Evolutionary conservation across 192 early-diverging fungal genomes (phyloP).

Genomic region (Coemansia sp.): DNA sequence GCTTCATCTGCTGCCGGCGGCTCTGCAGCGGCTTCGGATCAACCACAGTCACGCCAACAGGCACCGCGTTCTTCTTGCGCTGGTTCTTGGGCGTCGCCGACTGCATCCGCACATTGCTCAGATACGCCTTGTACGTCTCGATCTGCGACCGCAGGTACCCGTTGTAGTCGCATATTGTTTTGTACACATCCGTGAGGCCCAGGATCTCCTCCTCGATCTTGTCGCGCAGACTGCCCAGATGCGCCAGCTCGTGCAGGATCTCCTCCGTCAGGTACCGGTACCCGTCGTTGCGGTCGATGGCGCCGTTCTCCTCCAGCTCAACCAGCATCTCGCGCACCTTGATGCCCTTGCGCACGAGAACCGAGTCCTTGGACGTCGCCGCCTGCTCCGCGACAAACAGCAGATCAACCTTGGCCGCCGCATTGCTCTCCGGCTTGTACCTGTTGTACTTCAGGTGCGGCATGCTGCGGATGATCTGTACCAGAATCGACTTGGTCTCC

Average conservation of each 20-base stretch:
- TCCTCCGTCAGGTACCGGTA: constrained; percentile 85
- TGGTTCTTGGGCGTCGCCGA: constrained; percentile 65
- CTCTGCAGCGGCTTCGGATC: constrained; percentile 37
- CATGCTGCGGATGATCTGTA: constrained; percentile 89
- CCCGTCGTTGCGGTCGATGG: constrained; percentile 72
- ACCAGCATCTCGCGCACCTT: constrained; percentile 93
- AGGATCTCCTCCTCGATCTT: constrained; percentile 80
- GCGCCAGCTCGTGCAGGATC: constrained; percentile 83
- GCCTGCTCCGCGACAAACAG: constrained; percentile 79
- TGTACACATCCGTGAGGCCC: constrained; percentile 80
- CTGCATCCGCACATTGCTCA: constrained; percentile 85
- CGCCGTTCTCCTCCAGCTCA: constrained; percentile 76
- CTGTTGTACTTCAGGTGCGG: constrained; percentile 63
- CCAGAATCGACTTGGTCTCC: constrained; percentile 91
- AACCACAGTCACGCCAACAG: constrained; percentile 63
- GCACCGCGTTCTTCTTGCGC: constrained; percentile 57
- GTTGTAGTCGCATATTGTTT: constrained; percentile 94
- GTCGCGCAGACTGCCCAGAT: constrained; percentile 88
- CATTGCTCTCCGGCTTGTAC: constrained; percentile 54
- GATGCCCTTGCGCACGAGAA: constrained; percentile 89
- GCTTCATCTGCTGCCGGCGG: constrained; percentile 28
- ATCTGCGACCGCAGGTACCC: constrained; percentile 86
- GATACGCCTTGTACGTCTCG: constrained; percentile 91
- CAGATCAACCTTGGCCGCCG: constrained; percentile 52
- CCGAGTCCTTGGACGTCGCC: constrained; percentile 82